Conservation (phyloP, 257 asterid species). For the Ehretia macrophylla region DNA sequence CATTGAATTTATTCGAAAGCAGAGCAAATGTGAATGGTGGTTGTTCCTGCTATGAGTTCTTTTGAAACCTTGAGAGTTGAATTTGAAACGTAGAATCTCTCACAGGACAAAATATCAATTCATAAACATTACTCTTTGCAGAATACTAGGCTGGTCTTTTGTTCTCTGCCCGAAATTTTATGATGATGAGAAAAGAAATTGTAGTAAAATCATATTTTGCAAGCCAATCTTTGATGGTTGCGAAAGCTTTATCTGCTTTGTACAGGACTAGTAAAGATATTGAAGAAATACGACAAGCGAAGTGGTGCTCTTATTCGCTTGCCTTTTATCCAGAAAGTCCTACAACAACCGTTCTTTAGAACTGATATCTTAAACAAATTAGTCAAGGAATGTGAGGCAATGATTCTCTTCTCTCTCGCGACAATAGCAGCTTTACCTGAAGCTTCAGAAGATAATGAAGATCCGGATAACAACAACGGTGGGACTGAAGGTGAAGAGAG, state of each 20-base stretch:
- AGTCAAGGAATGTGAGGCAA: constrained; percentile 57
- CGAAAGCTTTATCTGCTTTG: background rate
- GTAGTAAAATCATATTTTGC: no score
- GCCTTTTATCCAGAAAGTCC: constrained; percentile 16
- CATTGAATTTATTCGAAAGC: no score
- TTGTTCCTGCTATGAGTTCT: no score
- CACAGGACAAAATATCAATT: no score
- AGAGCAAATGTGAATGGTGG: no score
- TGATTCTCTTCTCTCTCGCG: constrained; percentile 48
- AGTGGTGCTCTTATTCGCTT: constrained; percentile 16
- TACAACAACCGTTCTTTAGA: constrained; percentile 18
- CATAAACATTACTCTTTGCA: no score
- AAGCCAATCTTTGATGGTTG: no score
- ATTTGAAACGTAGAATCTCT: no score
- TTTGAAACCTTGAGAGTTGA: no score
- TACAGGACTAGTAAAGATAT: background rate
- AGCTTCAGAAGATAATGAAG: constrained; percentile 26
- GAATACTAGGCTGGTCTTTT: no score
- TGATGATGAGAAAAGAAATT: no score
- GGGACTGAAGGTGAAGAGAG: constrained; percentile 8
- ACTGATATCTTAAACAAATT: constrained; percentile 47
- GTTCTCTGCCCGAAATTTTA: no score
- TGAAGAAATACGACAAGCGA: constrained; percentile 19
- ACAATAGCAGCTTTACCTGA: constrained; percentile 36
- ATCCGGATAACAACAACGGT: constrained; percentile 10